These are phyloP conservation scores for Xylaria sp. DNA, from an alignment of 2,329 filamentous ascomycete genomes.

Conservation along the genomic window DNA sequence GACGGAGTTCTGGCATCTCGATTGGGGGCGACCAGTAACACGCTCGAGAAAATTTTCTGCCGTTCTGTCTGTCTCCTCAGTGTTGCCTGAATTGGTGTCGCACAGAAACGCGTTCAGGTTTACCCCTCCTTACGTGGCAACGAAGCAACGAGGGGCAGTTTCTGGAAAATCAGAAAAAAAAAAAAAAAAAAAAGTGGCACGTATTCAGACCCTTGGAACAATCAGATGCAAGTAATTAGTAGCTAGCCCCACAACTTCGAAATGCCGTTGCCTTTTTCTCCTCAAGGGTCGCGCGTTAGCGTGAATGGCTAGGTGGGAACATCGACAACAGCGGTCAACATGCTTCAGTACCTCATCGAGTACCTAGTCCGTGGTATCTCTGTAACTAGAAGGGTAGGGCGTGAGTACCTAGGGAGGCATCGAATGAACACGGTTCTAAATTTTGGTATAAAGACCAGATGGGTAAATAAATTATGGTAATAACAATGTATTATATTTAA, in stretches of 20 bases:
- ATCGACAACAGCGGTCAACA: conserved; percentile 28
- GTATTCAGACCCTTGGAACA: conserved; percentile 16
- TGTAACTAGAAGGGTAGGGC: neutral
- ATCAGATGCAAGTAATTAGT: conserved; percentile 8
- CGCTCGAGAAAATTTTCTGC: conserved; percentile 17
- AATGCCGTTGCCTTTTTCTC: conserved; percentile 3
- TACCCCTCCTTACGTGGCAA: conserved; percentile 31
- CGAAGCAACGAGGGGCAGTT: conserved; percentile 29
- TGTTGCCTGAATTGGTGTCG: conserved; percentile 2
- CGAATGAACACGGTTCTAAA: neutral
- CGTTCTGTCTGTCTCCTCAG: conserved; percentile 5
- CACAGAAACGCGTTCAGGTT: neutral
- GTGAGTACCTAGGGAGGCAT: neutral
- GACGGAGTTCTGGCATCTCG: neutral
- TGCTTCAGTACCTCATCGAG: neutral
- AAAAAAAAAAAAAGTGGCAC: conserved; percentile 13
- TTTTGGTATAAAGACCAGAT: neutral
- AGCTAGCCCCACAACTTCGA: conserved; percentile 9
- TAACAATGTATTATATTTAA: neutral
- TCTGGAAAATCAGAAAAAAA: neutral
- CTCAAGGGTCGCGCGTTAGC: conserved; percentile 5
- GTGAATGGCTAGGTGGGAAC: neutral
- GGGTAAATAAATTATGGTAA: neutral
- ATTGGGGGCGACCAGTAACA: conserved; percentile 6
- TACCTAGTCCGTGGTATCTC: neutral